A percentile compares a stretch with the other conserved stretches of the same genome.
phyloP scores from a whole-genome alignment of 2,329 filamentous ascomycete species.

The Emmonsiellopsis sp. region DNA sequence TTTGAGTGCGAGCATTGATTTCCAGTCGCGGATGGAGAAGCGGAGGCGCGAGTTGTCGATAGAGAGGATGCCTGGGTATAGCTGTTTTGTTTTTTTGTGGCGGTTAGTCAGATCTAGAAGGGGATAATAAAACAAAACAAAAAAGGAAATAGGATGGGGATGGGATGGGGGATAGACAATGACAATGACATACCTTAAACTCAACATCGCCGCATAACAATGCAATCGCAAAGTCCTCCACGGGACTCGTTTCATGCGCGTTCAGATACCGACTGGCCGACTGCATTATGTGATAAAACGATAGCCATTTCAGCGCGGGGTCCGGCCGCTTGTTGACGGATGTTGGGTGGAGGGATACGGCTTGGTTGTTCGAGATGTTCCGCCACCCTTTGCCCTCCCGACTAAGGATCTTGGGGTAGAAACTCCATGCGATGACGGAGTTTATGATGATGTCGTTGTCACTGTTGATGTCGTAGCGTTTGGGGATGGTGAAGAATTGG shows the following conservation, averaged over 20 bases:
- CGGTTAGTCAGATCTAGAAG: background rate
- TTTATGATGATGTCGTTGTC: slow-evolving; percentile 70
- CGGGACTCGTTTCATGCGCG: slow-evolving; percentile 77
- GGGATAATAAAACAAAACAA: too few relatives aligned
- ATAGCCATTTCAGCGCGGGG: slow-evolving; percentile 63
- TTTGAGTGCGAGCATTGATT: slow-evolving; percentile 82
- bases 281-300: slow-evolving; percentile 97
- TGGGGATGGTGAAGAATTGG: slow-evolving; percentile 75
- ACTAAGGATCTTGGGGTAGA: slow-evolving; percentile 86
- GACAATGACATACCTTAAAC: slow-evolving; percentile 55
- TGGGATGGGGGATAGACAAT: background rate
- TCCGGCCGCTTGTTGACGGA: slow-evolving; percentile 69
- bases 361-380: slow-evolving; percentile 88
- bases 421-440: slow-evolving; percentile 83
- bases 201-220: slow-evolving; percentile 82
- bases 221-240: slow-evolving; percentile 72
- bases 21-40: slow-evolving; percentile 82
- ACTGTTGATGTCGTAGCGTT: slow-evolving; percentile 64
- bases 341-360: slow-evolving; percentile 74
- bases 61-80: slow-evolving; percentile 78
- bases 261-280: slow-evolving; percentile 71
- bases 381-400: slow-evolving; percentile 80
- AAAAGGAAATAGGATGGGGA: background rate
- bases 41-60: slow-evolving; percentile 80
- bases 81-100: slow-evolving; percentile 34